Conservation (phyloP, 495 filamentous ascomycete genomes). For the Hyaloscypha bicolor region DNA sequence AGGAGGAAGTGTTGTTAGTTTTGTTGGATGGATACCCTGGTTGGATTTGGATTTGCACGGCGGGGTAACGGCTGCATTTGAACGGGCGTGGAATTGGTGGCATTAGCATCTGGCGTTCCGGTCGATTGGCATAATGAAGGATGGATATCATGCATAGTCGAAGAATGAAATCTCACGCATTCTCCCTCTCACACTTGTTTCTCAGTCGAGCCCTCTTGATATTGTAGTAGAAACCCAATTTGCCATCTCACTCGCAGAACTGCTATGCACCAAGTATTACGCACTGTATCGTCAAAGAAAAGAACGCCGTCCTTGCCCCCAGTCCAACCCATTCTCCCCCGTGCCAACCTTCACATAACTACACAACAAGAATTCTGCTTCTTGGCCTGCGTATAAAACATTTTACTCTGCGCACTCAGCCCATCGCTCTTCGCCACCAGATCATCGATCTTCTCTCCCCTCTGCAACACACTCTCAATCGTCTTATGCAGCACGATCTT, state of each 20-base stretch:
- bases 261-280: slow-evolving; percentile 19
- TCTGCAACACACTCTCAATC: slow-evolving; percentile 85
- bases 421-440: slow-evolving; percentile 87
- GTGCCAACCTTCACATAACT: slow-evolving; percentile 59
- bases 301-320: slow-evolving; percentile 6
- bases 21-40: slow-evolving; percentile 17
- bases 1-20: slow-evolving; percentile 52
- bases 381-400: slow-evolving; percentile 94
- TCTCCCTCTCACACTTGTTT: neutral
- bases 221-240: neutral
- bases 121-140: slow-evolving; percentile 5
- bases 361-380: slow-evolving; percentile 95
- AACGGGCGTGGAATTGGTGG: slow-evolving; percentile 16
- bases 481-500: slow-evolving; percentile 98
- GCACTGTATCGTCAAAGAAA: neutral
- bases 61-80: slow-evolving; percentile 27
- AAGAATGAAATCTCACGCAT: neutral
- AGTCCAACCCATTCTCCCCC: neutral
- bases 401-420: slow-evolving; percentile 86
- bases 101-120: slow-evolving; percentile 14
- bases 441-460: slow-evolving; percentile 89
- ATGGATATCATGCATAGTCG: slow-evolving; percentile 5
- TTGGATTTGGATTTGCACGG: neutral
- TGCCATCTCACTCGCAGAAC: neutral
- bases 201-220: neutral